These are phyloP conservation scores for Allodekkera sacchari DNA, from an alignment of 805 yeast genomes.

Conservation along the genomic window DNA sequence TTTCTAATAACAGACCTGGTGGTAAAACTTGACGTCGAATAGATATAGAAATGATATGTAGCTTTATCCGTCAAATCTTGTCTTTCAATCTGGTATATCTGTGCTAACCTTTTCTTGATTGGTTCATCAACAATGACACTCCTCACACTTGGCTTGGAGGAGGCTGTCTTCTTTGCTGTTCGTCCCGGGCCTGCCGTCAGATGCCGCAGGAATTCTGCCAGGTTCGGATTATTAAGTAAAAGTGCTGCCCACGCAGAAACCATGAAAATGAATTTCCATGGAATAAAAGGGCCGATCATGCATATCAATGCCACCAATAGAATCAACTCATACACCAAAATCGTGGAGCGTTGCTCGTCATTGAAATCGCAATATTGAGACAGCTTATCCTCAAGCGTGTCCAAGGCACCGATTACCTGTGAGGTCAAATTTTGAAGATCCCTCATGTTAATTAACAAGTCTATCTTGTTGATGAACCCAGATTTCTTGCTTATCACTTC, in stretches of 20 bases:
- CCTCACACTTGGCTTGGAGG: not conserved
- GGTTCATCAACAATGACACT: constrained; percentile 54
- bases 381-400: constrained; percentile 44
- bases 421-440: constrained; percentile 64
- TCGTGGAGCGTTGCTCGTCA: constrained; percentile 60
- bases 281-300: constrained; percentile 42
- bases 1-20: constrained; percentile 2
- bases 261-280: constrained; percentile 57
- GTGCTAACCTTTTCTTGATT: constrained; percentile 55
- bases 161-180: constrained; percentile 19
- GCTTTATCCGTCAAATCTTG: constrained; percentile 47
- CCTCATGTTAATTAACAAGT: constrained; percentile 51
- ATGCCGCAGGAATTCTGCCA: constrained; percentile 9
- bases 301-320: constrained; percentile 33
- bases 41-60: constrained; percentile 55
- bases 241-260: constrained; percentile 49
- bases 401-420: constrained; percentile 40
- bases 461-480: constrained; percentile 1
- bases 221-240: constrained; percentile 52
- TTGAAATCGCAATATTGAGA: constrained; percentile 61
- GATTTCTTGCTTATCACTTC: not conserved
- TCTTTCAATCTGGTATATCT: constrained; percentile 67
- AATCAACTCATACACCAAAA: constrained; percentile 38
- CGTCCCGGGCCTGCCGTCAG: constrained; percentile 24
- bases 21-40: constrained; percentile 47